These are phyloP conservation scores for Chlorella sp. DNA, from an alignment of 139 green algal genomes.

Conservation along the genomic window DNA sequence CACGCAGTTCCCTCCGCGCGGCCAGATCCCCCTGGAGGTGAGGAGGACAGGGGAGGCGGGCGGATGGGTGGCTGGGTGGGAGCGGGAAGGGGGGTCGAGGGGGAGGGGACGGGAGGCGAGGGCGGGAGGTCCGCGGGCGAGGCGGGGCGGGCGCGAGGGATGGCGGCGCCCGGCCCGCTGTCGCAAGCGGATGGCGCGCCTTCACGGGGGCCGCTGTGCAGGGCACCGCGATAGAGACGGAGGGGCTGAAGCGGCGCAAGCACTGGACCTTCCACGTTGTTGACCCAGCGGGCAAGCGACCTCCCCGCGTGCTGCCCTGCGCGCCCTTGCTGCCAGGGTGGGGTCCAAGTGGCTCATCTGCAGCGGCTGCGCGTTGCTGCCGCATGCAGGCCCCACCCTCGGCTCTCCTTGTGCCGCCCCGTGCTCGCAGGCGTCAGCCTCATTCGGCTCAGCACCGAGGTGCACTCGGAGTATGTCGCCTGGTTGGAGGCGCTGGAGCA, in stretches of 20 bases:
- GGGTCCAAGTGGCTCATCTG: constrained; percentile 14
- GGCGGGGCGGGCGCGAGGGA: no score
- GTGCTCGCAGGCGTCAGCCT: constrained; percentile 31
- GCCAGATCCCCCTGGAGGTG: constrained; percentile 53
- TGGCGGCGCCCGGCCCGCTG: no score
- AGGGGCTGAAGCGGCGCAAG: constrained; percentile 39
- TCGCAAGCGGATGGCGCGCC: no score
- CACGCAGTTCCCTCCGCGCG: constrained; percentile 41
- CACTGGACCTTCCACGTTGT: constrained; percentile 54
- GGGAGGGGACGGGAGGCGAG: background rate
- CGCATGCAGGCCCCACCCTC: no score
- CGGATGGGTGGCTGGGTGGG: background rate
- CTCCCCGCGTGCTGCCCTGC: no score
- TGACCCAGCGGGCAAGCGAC: constrained; percentile 24
- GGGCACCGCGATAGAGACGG: constrained; percentile 40
- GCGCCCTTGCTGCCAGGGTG: no score
- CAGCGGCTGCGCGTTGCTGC: no score
- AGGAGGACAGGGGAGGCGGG: background rate
- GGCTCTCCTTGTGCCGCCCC: no score
- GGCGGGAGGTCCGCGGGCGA: no score
- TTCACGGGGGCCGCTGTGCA: no score
- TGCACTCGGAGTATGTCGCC: constrained; percentile 18
- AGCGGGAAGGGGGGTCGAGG: background rate
- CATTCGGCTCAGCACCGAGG: constrained; percentile 51
- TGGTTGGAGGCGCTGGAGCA: constrained; percentile 64